These are phyloP conservation scores for Naganishia liquefaciens DNA, from an alignment of 1,284 basidiomycete genomes.

Conservation along the genomic window DNA sequence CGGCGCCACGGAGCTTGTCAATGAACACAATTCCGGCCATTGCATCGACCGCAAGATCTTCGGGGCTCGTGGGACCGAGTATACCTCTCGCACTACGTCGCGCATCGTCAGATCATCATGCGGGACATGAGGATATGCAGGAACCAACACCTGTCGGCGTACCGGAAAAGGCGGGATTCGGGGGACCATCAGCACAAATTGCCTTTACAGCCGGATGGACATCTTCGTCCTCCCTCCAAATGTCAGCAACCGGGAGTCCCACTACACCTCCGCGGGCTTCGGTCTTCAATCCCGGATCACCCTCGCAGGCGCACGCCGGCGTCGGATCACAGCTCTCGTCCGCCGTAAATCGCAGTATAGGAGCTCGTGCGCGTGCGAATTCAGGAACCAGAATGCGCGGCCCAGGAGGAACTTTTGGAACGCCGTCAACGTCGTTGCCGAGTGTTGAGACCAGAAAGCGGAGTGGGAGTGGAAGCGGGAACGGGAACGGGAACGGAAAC, in stretches of 20 bases:
- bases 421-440: not conserved
- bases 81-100: slow-evolving; percentile 24
- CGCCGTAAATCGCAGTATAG: not conserved
- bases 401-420: slow-evolving; percentile 4
- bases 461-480: slow-evolving; percentile 15
- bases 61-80: slow-evolving; percentile 10
- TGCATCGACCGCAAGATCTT: not conserved
- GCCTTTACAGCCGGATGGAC: slow-evolving; percentile 4
- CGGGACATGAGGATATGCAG: not conserved
- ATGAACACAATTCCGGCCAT: slow-evolving; percentile 8
- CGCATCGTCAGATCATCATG: slow-evolving; percentile 14
- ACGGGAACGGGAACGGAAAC: no score
- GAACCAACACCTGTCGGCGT: not conserved
- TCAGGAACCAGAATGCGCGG: slow-evolving; percentile 11
- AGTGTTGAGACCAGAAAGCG: slow-evolving; percentile 2
- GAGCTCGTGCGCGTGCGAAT: slow-evolving; percentile 16
- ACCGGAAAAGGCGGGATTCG: not conserved
- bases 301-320: not conserved
- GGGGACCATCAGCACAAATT: not conserved
- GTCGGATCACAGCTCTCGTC: not conserved
- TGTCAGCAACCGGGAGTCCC: not conserved
- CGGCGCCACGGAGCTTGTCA: slow-evolving; percentile 1
- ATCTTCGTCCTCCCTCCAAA: not conserved
- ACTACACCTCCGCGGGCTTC: slow-evolving; percentile 9
- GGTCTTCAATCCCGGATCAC: slow-evolving; percentile 15